A percentile compares a stretch with the other conserved stretches of the same genome.
These are phyloP conservation scores for Umbilicus rupestris DNA, from an alignment of 164 flowering plant genomes.

Conservation along the genomic window DNA sequence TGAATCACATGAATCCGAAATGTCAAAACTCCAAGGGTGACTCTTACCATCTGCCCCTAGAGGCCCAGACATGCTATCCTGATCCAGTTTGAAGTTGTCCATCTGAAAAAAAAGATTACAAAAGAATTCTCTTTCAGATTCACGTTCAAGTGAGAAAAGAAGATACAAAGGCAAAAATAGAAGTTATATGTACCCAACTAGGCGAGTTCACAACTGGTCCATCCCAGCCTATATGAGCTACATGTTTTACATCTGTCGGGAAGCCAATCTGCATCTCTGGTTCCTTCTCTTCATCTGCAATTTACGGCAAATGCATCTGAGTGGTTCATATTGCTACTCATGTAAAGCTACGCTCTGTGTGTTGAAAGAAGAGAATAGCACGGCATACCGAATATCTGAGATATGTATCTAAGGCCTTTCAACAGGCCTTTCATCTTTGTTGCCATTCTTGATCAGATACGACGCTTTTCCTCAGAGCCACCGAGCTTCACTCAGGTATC, in stretches of 20 bases:
- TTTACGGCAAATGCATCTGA: constrained; percentile 4
- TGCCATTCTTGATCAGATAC: constrained; percentile 11
- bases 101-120: background rate
- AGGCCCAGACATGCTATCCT: constrained; percentile 4
- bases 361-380: background rate
- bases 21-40: background rate
- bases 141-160: background rate
- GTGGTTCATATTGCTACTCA: background rate
- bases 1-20: background rate
- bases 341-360: background rate
- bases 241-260: constrained; percentile 89
- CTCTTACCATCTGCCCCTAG: background rate
- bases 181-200: constrained; percentile 36
- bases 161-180: too few species aligned
- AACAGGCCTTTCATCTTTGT: constrained; percentile 31
- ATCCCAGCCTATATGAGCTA: constrained; percentile 92
- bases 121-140: too few species aligned
- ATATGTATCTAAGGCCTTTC: constrained; percentile 29
- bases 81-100: background rate
- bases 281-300: constrained; percentile 45
- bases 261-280: constrained; percentile 67
- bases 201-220: constrained; percentile 58
- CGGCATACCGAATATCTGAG: constrained; percentile 32
- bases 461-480: background rate
- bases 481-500: too few species aligned